Evolutionary conservation across 371 early-diverging fungal genomes (phyloP).

Genomic region (Blakeslea trispora): DNA sequence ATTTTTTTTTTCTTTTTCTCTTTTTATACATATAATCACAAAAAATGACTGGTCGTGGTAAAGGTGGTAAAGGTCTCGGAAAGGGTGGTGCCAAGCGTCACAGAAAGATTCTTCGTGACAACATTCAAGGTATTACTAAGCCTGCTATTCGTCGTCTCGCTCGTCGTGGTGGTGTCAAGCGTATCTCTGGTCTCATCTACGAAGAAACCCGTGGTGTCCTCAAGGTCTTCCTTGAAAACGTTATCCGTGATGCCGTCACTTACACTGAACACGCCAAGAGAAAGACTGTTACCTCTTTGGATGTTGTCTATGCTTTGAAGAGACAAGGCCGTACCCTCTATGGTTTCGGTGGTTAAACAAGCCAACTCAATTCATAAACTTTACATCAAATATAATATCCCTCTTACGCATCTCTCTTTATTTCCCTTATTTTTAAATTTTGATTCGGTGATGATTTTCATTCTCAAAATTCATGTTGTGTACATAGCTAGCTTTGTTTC

Average conservation of each 20-base stretch:
- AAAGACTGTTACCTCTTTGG: slow-evolving; percentile 93
- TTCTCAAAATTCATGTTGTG: slow-evolving; percentile 25
- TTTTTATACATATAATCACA: slow-evolving; percentile 13
- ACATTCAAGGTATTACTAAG: slow-evolving; percentile 99
- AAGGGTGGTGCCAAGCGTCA: slow-evolving; percentile 99
- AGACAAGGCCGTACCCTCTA: slow-evolving; percentile 97
- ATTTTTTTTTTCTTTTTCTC: slow-evolving; percentile 19
- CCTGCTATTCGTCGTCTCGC: slow-evolving; percentile 99
- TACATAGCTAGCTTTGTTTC: slow-evolving; percentile 21
- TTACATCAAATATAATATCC: slow-evolving; percentile 7
- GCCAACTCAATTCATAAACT: slow-evolving; percentile 3
- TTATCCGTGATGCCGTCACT: slow-evolving; percentile 97
- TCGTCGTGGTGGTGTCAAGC: slow-evolving; percentile 99
- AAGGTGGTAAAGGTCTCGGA: slow-evolving; percentile 98
- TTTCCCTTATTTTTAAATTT: slow-evolving; percentile 6
- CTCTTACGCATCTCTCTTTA: slow-evolving; percentile 6
- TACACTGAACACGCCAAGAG: slow-evolving; percentile 99
- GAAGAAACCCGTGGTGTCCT: slow-evolving; percentile 98
- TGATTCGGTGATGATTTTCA: slow-evolving; percentile 10
- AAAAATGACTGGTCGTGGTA: slow-evolving; percentile 92
- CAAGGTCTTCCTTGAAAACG: slow-evolving; percentile 97
- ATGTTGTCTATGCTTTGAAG: slow-evolving; percentile 97
- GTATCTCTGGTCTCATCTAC: slow-evolving; percentile 99
- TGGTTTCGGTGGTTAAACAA: slow-evolving; percentile 39
- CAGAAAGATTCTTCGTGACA: slow-evolving; percentile 98